Conservation (phyloP, 1,139 yeast genomes). For the Geotrichum candidum region DNA sequence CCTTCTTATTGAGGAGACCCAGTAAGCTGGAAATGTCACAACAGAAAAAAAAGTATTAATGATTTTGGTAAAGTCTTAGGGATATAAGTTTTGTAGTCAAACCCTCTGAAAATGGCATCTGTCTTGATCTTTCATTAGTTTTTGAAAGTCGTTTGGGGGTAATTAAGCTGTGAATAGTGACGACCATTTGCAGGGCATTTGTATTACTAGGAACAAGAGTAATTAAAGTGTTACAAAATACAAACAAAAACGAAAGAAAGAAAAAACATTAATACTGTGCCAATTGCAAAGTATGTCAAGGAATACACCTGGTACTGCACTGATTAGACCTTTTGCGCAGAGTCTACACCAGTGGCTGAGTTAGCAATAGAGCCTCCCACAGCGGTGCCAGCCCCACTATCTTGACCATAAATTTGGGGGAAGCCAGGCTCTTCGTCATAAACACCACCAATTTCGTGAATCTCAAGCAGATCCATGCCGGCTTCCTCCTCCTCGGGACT, state of each 20-base stretch:
- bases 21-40: too few relatives aligned
- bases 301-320: background rate
- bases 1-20: too few relatives aligned
- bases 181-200: too few relatives aligned
- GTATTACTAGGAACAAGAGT: background rate
- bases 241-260: background rate
- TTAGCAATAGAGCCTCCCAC: background rate
- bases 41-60: too few relatives aligned
- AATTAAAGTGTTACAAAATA: background rate
- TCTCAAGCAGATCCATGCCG: constrained; percentile 62
- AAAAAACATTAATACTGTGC: background rate
- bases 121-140: too few relatives aligned
- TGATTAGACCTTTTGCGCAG: background rate
- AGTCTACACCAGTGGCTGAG: background rate
- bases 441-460: constrained; percentile 19
- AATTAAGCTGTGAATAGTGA: too few relatives aligned
- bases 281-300: background rate
- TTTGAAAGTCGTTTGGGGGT: too few relatives aligned
- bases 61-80: too few relatives aligned
- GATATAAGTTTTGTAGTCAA: too few relatives aligned
- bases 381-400: background rate
- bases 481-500: constrained; percentile 77
- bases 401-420: background rate
- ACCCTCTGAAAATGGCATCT: too few relatives aligned
- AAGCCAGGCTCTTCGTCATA: constrained; percentile 8